Base-by-base conservation (phyloP, 139 green algal genomes). In the Closterium sp. region DNA sequence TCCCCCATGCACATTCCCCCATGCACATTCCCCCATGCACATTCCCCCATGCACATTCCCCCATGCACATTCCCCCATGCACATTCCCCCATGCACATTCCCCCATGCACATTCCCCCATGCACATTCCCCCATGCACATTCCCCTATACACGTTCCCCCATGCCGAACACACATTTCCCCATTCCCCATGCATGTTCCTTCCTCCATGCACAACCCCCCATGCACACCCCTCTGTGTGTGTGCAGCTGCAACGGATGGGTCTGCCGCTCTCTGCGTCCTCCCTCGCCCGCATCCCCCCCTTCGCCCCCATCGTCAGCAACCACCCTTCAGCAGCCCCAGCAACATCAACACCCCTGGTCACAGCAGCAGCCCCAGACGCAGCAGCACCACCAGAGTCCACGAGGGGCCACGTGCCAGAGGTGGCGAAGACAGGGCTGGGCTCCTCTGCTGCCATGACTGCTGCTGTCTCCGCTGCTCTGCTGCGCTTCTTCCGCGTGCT, bases 391-490 rank as follows among this genome's bases (percentile, higher is more conserved):
- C 3, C 62, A 79, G 62, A 79, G 62, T 0, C 62, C 0, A 79
- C 62, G 19, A 22, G 62, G 5, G 62, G 62, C 9, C 62, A 79
- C 19, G 62, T 79, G 62, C 62, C 62, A 79, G 88, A 94, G 31
- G 27, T 95, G 21, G 87, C 90, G 29, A 95, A 95, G 91, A 95
- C 92, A 29, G 92, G 92, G 29, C 84, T 95, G 38, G 92, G 92
- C 9, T 93, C 89, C 29, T 93, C 89, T 22, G 92, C 92, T 31
- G 92, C 92, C 31, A 94, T 95, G 92, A 91, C 92, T 4, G 92
- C 91, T 27, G 45, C 92, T 31, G 31, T 93, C 21, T 92, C 92
- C 27, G 91, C 73, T 4, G 86, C 29, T 11, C 24, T 95, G 45
- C 92, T 95, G 50, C 91, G 28, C 34, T 91, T 90, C 29, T 84